Conservation (phyloP, 768 basidiomycete species). For the Hygrocybe coccinea region DNA sequence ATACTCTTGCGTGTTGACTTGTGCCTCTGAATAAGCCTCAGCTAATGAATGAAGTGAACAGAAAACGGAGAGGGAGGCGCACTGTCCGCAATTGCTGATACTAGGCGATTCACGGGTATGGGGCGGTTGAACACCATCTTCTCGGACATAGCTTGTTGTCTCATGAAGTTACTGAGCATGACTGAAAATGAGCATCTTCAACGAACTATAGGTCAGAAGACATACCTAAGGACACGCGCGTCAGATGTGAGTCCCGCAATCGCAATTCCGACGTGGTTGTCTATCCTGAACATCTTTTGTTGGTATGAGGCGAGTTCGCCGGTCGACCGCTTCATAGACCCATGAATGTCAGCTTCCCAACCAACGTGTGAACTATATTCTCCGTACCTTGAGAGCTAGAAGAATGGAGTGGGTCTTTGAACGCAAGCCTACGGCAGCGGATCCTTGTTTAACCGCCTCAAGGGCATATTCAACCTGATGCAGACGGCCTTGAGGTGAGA, state of each 20-base stretch:
- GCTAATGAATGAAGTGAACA: background rate
- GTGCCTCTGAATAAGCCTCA: slow-evolving; percentile 65
- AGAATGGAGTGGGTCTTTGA: slow-evolving; percentile 94
- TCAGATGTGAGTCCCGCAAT: slow-evolving; percentile 99
- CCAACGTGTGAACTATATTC: background rate
- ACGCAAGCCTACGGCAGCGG: slow-evolving; percentile 94
- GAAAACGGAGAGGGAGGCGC: slow-evolving; percentile 22
- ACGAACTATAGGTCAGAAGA: slow-evolving; percentile 1
- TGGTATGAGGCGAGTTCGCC: slow-evolving; percentile 99
- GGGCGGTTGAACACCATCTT: slow-evolving; percentile 95
- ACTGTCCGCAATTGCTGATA: slow-evolving; percentile 94
- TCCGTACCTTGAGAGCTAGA: slow-evolving; percentile 80
- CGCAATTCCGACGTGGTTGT: slow-evolving; percentile 98
- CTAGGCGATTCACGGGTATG: slow-evolving; percentile 89
- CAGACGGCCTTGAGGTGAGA: slow-evolving; percentile 92
- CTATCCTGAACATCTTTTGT: slow-evolving; percentile 99
- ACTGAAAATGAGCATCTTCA: background rate
- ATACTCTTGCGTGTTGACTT: slow-evolving; percentile 98
- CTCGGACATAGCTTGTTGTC: slow-evolving; percentile 94
- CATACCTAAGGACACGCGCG: slow-evolving; percentile 91
- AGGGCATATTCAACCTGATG: slow-evolving; percentile 99
- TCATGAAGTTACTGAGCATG: slow-evolving; percentile 87
- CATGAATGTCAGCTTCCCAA: background rate
- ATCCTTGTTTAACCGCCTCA: slow-evolving; percentile 99
- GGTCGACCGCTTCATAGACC: slow-evolving; percentile 73